These are phyloP conservation scores for Scedosporium boydii DNA, from an alignment of 2,329 filamentous ascomycete genomes.

Conservation along the genomic window DNA sequence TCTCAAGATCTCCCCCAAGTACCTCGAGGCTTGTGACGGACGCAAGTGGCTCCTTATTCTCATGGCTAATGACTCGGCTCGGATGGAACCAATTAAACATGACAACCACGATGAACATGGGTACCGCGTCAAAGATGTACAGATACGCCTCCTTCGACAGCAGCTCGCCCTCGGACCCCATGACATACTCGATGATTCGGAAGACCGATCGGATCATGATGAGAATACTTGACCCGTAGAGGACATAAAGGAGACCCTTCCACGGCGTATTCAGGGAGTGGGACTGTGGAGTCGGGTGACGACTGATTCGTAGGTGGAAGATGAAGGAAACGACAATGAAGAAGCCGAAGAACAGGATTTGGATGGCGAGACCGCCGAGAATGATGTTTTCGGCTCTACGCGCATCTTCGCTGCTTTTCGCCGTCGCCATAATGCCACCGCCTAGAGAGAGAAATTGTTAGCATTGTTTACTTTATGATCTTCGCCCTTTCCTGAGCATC, in stretches of 20 bases:
- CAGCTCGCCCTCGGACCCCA: conserved; percentile 23
- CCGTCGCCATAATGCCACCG: conserved; percentile 16
- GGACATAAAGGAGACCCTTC: conserved; percentile 18
- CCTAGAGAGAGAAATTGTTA: conserved; percentile 8
- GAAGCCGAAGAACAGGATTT: conserved; percentile 44
- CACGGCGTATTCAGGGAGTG: conserved; percentile 16
- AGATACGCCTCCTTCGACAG: conserved; percentile 24
- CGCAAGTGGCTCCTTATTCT: neutral
- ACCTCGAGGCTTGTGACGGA: neutral
- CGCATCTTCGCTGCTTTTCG: conserved; percentile 15
- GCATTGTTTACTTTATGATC: neutral
- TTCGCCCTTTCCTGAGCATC: neutral
- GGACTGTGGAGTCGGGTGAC: conserved; percentile 12
- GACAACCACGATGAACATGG: conserved; percentile 20
- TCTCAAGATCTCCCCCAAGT: neutral
- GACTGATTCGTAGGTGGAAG: conserved; percentile 30
- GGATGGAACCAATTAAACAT: conserved; percentile 12
- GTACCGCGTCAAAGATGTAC: conserved; percentile 27
- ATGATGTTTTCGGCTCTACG: conserved; percentile 36
- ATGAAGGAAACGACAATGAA: conserved; percentile 38
- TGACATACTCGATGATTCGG: conserved; percentile 31
- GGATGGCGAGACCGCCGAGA: conserved; percentile 41
- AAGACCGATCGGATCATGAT: conserved; percentile 33
- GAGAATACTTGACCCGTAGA: conserved; percentile 19
- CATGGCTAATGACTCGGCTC: neutral